phyloP scores from a whole-genome alignment of 2,329 filamentous ascomycete species.

The Ophiosphaerella korrae region DNA sequence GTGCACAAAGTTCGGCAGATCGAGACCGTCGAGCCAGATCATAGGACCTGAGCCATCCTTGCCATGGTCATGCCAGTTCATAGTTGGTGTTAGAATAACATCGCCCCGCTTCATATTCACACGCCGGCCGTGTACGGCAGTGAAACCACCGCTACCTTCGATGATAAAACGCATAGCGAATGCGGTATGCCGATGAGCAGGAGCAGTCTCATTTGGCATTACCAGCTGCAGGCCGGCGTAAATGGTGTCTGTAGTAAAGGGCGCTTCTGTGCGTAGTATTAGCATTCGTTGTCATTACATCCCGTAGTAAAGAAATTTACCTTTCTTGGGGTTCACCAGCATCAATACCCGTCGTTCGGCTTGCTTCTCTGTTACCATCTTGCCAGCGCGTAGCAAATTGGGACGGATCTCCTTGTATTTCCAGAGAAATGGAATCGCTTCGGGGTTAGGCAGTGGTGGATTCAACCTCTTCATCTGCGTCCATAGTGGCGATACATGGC shows the following conservation, averaged over 20 bases:
- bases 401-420: conserved; percentile 46
- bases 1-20: conserved; percentile 59
- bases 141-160: conserved; percentile 62
- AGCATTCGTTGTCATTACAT: neutral
- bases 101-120: conserved; percentile 60
- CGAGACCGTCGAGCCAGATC: conserved; percentile 64
- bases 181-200: conserved; percentile 61
- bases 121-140: conserved; percentile 60
- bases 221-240: conserved; percentile 64
- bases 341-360: conserved; percentile 50
- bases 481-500: conserved; percentile 50
- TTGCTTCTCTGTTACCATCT: conserved; percentile 45
- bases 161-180: conserved; percentile 65
- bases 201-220: conserved; percentile 61
- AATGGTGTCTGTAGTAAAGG: conserved; percentile 63
- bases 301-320: conserved; percentile 13
- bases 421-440: conserved; percentile 46
- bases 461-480: conserved; percentile 56
- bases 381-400: conserved; percentile 43
- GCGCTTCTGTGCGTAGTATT: conserved; percentile 49
- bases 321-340: conserved; percentile 48
- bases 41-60: conserved; percentile 61
- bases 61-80: conserved; percentile 64
- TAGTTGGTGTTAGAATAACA: conserved; percentile 62
- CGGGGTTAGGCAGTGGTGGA: conserved; percentile 54